Base-by-base conservation (phyloP, 176 grass and related monocot genomes). In the Oryza meridionalis region DNA sequence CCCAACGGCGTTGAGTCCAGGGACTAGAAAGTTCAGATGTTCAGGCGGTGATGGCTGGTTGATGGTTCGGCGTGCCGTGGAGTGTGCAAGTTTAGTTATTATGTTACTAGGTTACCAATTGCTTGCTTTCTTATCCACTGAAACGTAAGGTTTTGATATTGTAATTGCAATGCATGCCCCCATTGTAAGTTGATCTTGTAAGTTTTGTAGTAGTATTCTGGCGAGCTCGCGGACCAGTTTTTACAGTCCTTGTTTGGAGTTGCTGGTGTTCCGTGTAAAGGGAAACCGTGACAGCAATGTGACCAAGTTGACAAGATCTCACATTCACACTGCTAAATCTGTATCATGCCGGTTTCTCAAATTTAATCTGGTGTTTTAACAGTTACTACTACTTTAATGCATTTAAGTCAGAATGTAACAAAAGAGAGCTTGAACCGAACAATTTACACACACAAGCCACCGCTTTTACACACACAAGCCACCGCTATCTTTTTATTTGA, bases 111-210 rank as follows among this genome's bases (percentile, higher is more conserved):
- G 55, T 72, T 83, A 65, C 53, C 49, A 51, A 50, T 6, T 42
- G 67, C 38, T 63, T 72, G 75, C 58, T 73, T 75, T 61, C 61
- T 74, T 62, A 72, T 90, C 65, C 24, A 87, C 58, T 80, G 81
- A 76, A 55, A 71, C 59, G 63, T 79, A 75, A 90, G 76, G 76
- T 87, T 91, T 87, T 87, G 88, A 79, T 84, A 70, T 75, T 90
- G 69, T 83, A 69, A 84, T 67, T 37, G 75, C 9, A 78, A 63
- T 51, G 74, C 26, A 6, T 75, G 53, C 49, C 73, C 78, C 50
- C 49, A n/a, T 42, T 84, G 42, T 75, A 77, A 59, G 67, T 86
- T 72, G 7, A 24, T 62, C 58, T 24, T 62, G 58, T 62, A 62
- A 62, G 58, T 24, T 16, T 71, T 44, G 71, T 82, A 72, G 51